Percentiles rank a stretch among this genome's conserved stretches.
Conservation (phyloP, 805 yeast genomes). For the Candida stauntonica region DNA sequence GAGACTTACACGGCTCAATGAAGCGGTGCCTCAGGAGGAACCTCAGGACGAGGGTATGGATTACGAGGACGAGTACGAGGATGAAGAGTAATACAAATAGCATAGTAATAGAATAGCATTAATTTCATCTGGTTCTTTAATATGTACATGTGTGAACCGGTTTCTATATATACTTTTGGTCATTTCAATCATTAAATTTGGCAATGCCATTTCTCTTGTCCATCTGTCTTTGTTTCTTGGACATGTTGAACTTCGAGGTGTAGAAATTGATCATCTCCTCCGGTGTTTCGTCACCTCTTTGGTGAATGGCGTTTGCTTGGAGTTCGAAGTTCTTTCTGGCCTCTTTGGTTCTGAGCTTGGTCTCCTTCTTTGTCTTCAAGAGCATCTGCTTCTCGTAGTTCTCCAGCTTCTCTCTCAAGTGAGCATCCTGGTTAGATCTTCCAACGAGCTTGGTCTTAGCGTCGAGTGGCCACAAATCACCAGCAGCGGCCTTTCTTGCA, state of each 20-base stretch:
- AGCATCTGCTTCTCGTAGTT: slow-evolving; percentile 31
- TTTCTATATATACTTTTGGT: background rate
- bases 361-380: slow-evolving; percentile 15
- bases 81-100: slow-evolving; percentile 1
- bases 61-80: slow-evolving; percentile 3
- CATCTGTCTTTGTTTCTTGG: slow-evolving; percentile 25
- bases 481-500: slow-evolving; percentile 78
- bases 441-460: slow-evolving; percentile 48
- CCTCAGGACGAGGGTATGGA: slow-evolving; percentile 8
- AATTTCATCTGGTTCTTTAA: background rate
- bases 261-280: slow-evolving; percentile 25
- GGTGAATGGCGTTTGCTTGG: slow-evolving; percentile 14
- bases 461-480: slow-evolving; percentile 83
- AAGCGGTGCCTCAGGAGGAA: slow-evolving; percentile 23
- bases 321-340: slow-evolving; percentile 14
- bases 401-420: slow-evolving; percentile 29
- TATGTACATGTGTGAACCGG: slow-evolving; percentile 2
- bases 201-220: slow-evolving; percentile 18
- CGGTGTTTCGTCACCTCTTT: slow-evolving; percentile 14
- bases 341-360: slow-evolving; percentile 15
- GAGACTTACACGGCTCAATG: slow-evolving; percentile 56
- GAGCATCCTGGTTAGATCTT: slow-evolving; percentile 30
- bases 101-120: background rate
- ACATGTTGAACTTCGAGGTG: slow-evolving; percentile 23
- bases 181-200: slow-evolving; percentile 4